These are phyloP conservation scores for Plasmodium knowlesi DNA, from an alignment of 169 alveolate genomes.

Conservation along the genomic window DNA sequence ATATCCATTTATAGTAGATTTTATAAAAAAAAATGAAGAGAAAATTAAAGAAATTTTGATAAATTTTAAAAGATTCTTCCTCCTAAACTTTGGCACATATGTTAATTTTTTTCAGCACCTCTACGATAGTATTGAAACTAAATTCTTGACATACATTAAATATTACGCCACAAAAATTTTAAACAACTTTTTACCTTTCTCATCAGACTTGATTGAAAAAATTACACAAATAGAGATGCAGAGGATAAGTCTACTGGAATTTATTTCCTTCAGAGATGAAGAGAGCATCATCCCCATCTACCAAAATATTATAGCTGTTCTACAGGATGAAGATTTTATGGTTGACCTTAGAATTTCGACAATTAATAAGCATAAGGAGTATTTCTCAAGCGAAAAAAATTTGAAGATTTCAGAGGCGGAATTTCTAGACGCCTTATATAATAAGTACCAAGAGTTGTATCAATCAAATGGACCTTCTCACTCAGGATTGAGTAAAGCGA, in stretches of 20 bases:
- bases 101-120: constrained; percentile 59
- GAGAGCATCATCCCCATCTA: constrained; percentile 8
- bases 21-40: constrained; percentile 33
- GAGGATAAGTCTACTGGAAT: constrained; percentile 22
- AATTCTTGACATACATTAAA: constrained; percentile 37
- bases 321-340: constrained; percentile 63
- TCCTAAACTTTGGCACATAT: constrained; percentile 56
- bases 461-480: neutral
- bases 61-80: constrained; percentile 41
- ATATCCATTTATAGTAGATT: constrained; percentile 14
- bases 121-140: constrained; percentile 57
- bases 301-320: constrained; percentile 22
- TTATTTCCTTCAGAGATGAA: constrained; percentile 52
- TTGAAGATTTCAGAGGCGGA: neutral
- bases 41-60: constrained; percentile 39
- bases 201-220: constrained; percentile 18
- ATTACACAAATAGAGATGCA: constrained; percentile 28
- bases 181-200: constrained; percentile 43
- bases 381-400: constrained; percentile 3
- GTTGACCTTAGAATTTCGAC: neutral
- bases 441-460: neutral
- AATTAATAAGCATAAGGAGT: neutral
- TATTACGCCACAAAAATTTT: constrained; percentile 36
- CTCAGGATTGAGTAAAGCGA: neutral
- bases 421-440: constrained; percentile 13